Base-by-base conservation (phyloP, 2,329 filamentous ascomycete species). In the Apiospora pterosperma region DNA sequence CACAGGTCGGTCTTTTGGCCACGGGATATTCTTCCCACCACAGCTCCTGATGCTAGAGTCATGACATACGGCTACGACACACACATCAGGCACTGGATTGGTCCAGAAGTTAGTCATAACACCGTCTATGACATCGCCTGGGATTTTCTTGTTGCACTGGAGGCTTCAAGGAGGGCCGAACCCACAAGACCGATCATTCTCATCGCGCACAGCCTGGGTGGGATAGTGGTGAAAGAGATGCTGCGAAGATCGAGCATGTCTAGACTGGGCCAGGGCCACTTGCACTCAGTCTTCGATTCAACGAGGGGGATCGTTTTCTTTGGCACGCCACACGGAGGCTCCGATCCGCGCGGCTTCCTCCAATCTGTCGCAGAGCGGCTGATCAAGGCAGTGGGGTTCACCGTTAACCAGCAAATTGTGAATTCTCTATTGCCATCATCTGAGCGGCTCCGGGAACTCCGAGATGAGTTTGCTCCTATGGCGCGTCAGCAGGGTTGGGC, bases 201-300 rank as follows among this genome's bases (percentile, higher is more conserved):
- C 64, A 61, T 78, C 12, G 75, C 65, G 1, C 76, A 78, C 60
- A 78, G 76, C 61, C 72, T 78, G 1, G 76, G 76, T 1, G 76
- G 76, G 0, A 71, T 77, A 10, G 63, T 77, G 16, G 69, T 75
- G 34, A 77, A 77, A 34, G 72, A 76, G 36, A 61, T 52, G 21
- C 42, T 70, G 8, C 41, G 62, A 25, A 63, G 19, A 55, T 70
- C 69, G 36, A 64, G 36, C 2, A 59, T 23, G 1, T 70, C 62
- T 59, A 59, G 23, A 12, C 10, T 34, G 10, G 42, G 11, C 11
- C 66, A 68, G 4, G 10, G 62, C 4, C 63, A 69, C 10, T 62
- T 73, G 5, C 52, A 28, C 12, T 3, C 10, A 8, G 59, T 69
- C 19, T 74, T 74, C 19, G 42, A 70, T 1, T 68, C 71, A 0